Evolutionary conservation across 306 rosid species (phyloP).

Genomic region (Delonix regia): DNA sequence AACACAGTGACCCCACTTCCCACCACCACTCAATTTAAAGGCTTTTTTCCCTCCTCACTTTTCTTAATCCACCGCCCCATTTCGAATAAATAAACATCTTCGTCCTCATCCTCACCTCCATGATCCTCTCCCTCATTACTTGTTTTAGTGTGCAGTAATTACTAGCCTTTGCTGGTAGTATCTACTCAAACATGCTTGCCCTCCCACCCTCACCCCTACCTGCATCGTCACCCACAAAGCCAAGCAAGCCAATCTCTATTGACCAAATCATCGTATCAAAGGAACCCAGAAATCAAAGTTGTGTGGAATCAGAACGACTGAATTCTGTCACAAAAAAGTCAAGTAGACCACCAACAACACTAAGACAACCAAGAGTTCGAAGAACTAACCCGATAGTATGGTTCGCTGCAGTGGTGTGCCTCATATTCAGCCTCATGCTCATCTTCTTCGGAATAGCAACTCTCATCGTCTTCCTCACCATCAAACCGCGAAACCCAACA

Average conservation of each 20-base stretch:
- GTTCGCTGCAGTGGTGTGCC: conserved; percentile 71
- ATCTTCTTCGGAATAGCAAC: conserved; percentile 85
- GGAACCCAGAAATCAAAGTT: conserved; percentile 33
- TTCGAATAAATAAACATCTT: conserved; percentile 36
- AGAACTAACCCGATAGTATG: conserved; percentile 79
- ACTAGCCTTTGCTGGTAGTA: conserved; percentile 7
- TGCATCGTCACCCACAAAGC: conserved; percentile 33
- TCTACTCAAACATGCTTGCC: conserved; percentile 46
- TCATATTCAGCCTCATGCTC: conserved; percentile 74
- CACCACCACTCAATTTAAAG: conserved; percentile 52
- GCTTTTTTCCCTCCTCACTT: conserved; percentile 51
- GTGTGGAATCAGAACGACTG: conserved; percentile 28
- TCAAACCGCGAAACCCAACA: conserved; percentile 66
- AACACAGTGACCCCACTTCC: conserved; percentile 52
- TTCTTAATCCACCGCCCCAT: conserved; percentile 34
- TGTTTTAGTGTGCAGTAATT: conserved; percentile 4
- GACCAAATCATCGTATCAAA: conserved; percentile 49
- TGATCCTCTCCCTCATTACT: conserved; percentile 18
- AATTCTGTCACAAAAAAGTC: conserved; percentile 29
- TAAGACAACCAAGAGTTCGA: conserved; percentile 47
- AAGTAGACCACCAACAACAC: conserved; percentile 42
- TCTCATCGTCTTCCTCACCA: conserved; percentile 61
- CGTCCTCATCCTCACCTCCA: conserved; percentile 16
- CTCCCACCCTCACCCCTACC: conserved; percentile 41
- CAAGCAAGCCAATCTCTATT: conserved; percentile 42